Percentiles rank a stretch among this genome's conserved stretches.
Evolutionary conservation across 2,329 filamentous ascomycete species (phyloP).

Genomic region (Alternaria alternata): DNA sequence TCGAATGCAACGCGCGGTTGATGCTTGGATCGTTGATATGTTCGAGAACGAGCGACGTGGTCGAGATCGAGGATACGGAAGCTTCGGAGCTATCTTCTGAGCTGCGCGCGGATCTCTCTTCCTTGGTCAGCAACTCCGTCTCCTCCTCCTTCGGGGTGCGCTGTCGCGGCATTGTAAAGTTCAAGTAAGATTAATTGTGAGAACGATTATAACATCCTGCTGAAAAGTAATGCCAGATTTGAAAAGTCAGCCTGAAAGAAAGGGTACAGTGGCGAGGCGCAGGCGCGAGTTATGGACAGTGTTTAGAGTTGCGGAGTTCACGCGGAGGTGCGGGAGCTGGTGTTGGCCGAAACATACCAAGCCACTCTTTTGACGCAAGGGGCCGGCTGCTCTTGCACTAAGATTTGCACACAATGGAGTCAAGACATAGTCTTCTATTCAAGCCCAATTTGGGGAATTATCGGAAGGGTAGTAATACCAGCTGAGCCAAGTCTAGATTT

Average conservation of each 20-base stretch:
- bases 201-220: slow-evolving; percentile 27
- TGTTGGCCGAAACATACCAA: slow-evolving; percentile 41
- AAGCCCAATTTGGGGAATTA: slow-evolving; percentile 25
- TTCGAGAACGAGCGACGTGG: slow-evolving; percentile 83
- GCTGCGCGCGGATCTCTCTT: slow-evolving; percentile 39
- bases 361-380: slow-evolving; percentile 36
- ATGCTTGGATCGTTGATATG: slow-evolving; percentile 68
- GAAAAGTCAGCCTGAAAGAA: slow-evolving; percentile 1
- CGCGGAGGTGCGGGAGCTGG: slow-evolving; percentile 38
- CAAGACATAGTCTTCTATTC: slow-evolving; percentile 35
- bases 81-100: slow-evolving; percentile 53
- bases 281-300: slow-evolving; percentile 15
- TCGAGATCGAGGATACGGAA: slow-evolving; percentile 80
- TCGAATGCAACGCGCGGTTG: slow-evolving; percentile 40
- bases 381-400: slow-evolving; percentile 7
- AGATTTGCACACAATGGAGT: slow-evolving; percentile 35
- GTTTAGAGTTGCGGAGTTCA: slow-evolving; percentile 35
- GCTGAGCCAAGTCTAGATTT: slow-evolving; percentile 5
- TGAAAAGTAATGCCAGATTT: neutral
- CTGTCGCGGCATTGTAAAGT: slow-evolving; percentile 44
- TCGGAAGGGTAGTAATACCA: slow-evolving; percentile 5
- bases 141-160: slow-evolving; percentile 53
- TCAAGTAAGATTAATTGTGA: slow-evolving; percentile 1
- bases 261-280: slow-evolving; percentile 7
- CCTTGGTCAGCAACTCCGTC: slow-evolving; percentile 54